Percentiles rank a stretch among this genome's conserved stretches.
These are phyloP conservation scores for Arctium lappa DNA, from an alignment of 129 eudicot species.

Conservation along the genomic window DNA sequence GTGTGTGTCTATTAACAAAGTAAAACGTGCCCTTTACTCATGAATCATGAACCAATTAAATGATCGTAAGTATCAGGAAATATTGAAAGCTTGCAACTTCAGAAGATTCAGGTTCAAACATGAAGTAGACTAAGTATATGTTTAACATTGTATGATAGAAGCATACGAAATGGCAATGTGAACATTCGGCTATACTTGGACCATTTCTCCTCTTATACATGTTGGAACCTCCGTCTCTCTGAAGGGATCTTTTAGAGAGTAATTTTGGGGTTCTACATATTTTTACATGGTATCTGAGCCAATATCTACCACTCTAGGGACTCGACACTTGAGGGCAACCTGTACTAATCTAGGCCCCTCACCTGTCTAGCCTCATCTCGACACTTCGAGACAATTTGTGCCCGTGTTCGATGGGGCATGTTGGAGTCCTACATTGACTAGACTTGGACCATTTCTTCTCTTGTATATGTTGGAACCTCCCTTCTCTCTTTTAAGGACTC, in stretches of 20 bases:
- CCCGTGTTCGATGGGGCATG: background rate
- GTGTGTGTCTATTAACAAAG: background rate
- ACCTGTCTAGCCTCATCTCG: too few relatives aligned
- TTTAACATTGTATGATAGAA: background rate
- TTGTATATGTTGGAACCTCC: background rate
- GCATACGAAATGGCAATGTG: background rate
- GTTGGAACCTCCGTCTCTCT: background rate
- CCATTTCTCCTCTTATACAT: background rate
- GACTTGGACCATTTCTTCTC: background rate
- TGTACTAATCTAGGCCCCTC: too few relatives aligned
- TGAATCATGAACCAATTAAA: background rate
- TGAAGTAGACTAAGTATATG: background rate
- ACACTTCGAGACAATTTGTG: too few relatives aligned
- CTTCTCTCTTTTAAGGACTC: background rate
- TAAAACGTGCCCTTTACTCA: background rate
- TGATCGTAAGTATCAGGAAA: background rate
- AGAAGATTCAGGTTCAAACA: background rate
- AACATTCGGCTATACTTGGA: background rate
- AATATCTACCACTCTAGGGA: too few relatives aligned
- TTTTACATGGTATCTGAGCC: background rate
- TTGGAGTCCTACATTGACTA: background rate
- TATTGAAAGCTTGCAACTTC: background rate
- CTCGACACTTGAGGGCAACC: too few relatives aligned
- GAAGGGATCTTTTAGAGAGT: background rate
- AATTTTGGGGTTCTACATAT: background rate